Conservation (phyloP, 140 eudicot genomes). For the Stevia rebaudiana region DNA sequence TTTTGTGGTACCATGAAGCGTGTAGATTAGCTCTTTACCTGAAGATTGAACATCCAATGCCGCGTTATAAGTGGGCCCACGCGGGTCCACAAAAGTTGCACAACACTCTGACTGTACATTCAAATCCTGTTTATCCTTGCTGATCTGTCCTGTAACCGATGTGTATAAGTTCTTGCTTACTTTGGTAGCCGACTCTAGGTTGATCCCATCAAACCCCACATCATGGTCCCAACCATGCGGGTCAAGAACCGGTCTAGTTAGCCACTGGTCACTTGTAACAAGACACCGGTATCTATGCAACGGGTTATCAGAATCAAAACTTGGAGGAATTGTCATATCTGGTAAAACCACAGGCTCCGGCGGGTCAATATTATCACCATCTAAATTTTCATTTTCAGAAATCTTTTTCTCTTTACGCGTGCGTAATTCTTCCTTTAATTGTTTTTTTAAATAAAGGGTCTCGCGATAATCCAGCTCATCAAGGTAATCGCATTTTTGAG, state of each 20-base stretch:
- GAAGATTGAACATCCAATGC: constrained; percentile 78
- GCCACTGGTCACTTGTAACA: constrained; percentile 65
- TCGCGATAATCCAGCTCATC: constrained; percentile 97
- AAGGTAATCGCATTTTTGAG: constrained; percentile 74
- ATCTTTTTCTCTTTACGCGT: constrained; percentile 35
- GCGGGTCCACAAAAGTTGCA: constrained; percentile 50
- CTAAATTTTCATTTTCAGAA: constrained; percentile 17
- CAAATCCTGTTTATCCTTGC: constrained; percentile 93
- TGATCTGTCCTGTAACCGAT: constrained; percentile 70
- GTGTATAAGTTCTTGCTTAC: constrained; percentile 43
- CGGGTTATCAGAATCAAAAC: constrained; percentile 69
- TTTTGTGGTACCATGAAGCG: constrained; percentile 56
- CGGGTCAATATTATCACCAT: constrained; percentile 30
- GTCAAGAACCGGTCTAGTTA: constrained; percentile 85
- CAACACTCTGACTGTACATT: constrained; percentile 68
- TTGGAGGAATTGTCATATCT: constrained; percentile 78
- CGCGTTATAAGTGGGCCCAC: constrained; percentile 56
- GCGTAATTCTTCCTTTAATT: constrained; percentile 52
- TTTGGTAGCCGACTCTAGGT: constrained; percentile 53
- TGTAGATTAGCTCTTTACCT: constrained; percentile 61
- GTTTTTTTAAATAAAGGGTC: constrained; percentile 77
- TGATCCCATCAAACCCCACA: constrained; percentile 90
- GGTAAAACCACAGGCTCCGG: constrained; percentile 69
- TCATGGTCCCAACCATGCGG: constrained; percentile 98
- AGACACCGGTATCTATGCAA: constrained; percentile 70